A percentile compares a stretch with the other conserved stretches of the same genome.
Evolutionary conservation across 1,284 basidiomycete species (phyloP).

Genomic region (Leucoagaricus sp.): DNA sequence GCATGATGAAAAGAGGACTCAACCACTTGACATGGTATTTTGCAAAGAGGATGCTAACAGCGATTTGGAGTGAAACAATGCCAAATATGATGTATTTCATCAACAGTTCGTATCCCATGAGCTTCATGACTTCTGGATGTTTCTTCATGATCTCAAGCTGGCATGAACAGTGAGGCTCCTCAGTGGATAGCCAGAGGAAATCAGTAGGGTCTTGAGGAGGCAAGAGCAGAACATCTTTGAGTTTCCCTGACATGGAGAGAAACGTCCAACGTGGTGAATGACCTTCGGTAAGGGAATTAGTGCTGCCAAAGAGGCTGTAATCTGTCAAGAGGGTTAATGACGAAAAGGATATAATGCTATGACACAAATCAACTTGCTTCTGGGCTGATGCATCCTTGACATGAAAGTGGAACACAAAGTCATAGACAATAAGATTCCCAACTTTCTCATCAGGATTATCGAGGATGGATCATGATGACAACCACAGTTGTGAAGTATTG

Average conservation of each 20-base stretch:
- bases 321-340: conserved; percentile 39
- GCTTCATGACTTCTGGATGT: conserved; percentile 91
- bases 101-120: conserved; percentile 93
- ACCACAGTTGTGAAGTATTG: too few species aligned
- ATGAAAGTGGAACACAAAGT: too few species aligned
- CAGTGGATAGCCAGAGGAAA: conserved; percentile 95
- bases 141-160: conserved; percentile 91
- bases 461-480: too few species aligned
- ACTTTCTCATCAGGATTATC: too few species aligned
- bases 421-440: too few species aligned
- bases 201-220: conserved; percentile 75
- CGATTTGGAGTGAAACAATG: conserved; percentile 83
- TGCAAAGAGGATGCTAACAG: conserved; percentile 59
- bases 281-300: conserved; percentile 64
- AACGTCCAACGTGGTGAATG: conserved; percentile 61
- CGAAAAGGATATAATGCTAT: neutral
- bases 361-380: too few species aligned
- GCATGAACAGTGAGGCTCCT: conserved; percentile 92
- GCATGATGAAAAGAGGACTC: conserved; percentile 73
- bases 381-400: too few species aligned
- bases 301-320: conserved; percentile 77
- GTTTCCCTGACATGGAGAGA: conserved; percentile 31
- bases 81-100: conserved; percentile 87
- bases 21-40: conserved; percentile 38
- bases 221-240: conserved; percentile 45